Evolutionary conservation across 345 rosid genomes (phyloP).

Genomic region (Hibiscus syriacus): DNA sequence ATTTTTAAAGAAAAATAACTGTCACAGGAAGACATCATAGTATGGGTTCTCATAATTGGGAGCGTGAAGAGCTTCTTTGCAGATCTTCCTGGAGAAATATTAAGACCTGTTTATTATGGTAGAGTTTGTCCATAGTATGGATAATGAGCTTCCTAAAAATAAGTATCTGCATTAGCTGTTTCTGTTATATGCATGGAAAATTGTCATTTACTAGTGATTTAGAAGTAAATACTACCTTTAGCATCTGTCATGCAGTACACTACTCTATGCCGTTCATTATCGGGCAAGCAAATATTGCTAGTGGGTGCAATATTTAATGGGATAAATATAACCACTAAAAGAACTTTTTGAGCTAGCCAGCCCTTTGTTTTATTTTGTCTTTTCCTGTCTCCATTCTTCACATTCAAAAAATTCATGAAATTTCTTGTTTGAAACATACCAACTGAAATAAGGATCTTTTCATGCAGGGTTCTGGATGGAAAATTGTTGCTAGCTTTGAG

Average conservation of each 20-base stretch:
- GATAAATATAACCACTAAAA: background rate
- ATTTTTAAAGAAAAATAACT: background rate
- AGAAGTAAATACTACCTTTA: background rate
- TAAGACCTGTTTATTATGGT: background rate
- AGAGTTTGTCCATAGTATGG: background rate
- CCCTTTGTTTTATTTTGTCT: background rate
- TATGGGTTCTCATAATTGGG: background rate
- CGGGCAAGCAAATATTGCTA: background rate
- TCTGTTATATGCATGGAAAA: background rate
- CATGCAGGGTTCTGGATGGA: conserved; percentile 96
- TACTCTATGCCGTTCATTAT: background rate
- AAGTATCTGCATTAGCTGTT: background rate
- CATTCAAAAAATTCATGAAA: background rate
- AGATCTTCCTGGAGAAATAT: background rate
- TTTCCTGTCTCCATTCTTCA: background rate
- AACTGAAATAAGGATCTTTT: background rate
- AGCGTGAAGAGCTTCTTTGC: background rate
- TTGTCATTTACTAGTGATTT: background rate
- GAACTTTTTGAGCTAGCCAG: background rate
- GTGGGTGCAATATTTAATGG: background rate
- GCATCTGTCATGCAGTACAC: background rate
- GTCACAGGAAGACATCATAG: background rate
- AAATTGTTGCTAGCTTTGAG: conserved; percentile 95
- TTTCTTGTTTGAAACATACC: background rate
- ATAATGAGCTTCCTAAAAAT: background rate